phyloP scores from a whole-genome alignment of 176 grass and related monocot species.

The Aegilops tauschii region DNA sequence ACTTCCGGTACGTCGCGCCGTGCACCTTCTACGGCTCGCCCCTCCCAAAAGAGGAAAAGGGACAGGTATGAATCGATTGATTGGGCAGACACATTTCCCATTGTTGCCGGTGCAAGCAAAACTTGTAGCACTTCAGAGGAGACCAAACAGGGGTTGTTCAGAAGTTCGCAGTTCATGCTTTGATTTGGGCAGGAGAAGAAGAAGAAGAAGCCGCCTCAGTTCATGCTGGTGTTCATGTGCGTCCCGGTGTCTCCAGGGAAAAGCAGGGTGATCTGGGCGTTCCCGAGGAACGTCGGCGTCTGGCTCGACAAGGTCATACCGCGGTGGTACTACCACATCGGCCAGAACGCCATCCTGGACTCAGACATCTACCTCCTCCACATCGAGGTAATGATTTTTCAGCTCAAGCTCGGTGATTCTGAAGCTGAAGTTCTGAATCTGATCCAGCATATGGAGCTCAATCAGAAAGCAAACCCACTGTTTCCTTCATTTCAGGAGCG shows the following conservation, averaged over 20 bases:
- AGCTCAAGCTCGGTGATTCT: background rate
- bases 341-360: slow-evolving; percentile 64
- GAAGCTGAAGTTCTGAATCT: background rate
- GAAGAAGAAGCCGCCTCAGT: slow-evolving; percentile 21
- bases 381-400: slow-evolving; percentile 44
- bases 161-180: background rate
- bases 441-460: background rate
- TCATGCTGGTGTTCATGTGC: slow-evolving; percentile 68
- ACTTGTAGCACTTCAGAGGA: background rate
- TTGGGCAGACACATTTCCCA: background rate
- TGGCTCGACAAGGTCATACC: slow-evolving; percentile 66
- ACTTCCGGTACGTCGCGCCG: slow-evolving; percentile 52
- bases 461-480: background rate
- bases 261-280: slow-evolving; percentile 71
- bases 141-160: background rate
- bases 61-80: background rate
- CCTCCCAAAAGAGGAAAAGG: background rate
- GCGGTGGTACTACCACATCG: slow-evolving; percentile 58
- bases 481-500: slow-evolving; percentile 50
- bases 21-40: slow-evolving; percentile 38
- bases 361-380: slow-evolving; percentile 90
- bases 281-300: slow-evolving; percentile 50
- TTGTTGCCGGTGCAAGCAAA: background rate
- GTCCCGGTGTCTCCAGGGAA: slow-evolving; percentile 67
- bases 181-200: slow-evolving; percentile 3